These are phyloP conservation scores for Clavispora fructus DNA, from an alignment of 805 yeast species.

Conservation along the genomic window DNA sequence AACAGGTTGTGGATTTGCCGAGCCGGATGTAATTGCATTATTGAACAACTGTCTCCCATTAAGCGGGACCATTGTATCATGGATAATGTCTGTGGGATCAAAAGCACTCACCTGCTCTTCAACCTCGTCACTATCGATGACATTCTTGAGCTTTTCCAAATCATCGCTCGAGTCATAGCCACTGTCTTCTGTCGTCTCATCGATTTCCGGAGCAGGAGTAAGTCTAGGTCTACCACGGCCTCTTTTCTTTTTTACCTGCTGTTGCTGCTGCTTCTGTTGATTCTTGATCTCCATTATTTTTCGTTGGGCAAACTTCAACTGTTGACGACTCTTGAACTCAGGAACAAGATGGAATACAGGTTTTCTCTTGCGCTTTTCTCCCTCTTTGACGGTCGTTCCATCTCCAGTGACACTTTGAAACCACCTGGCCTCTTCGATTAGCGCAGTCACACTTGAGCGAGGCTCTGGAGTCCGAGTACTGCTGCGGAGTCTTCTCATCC, in stretches of 20 bases:
- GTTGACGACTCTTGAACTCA: slow-evolving; percentile 15
- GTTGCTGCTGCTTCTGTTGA: not conserved
- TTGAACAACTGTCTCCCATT: slow-evolving; percentile 28
- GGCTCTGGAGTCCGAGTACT: not conserved
- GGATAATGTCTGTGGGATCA: slow-evolving; percentile 33
- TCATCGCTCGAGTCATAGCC: slow-evolving; percentile 4
- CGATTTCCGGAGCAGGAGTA: slow-evolving; percentile 6
- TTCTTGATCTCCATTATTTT: slow-evolving; percentile 12
- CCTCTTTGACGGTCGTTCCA: slow-evolving; percentile 23
- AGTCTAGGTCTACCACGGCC: slow-evolving; percentile 1
- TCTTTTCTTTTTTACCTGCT: slow-evolving; percentile 4
- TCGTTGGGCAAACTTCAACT: slow-evolving; percentile 9
- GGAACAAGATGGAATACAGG: slow-evolving; percentile 25
- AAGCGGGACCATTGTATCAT: slow-evolving; percentile 25
- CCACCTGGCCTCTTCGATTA: slow-evolving; percentile 26
- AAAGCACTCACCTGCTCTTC: slow-evolving; percentile 27
- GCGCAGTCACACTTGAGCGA: slow-evolving; percentile 3
- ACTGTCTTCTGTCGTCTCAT: slow-evolving; percentile 8
- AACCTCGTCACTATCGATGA: slow-evolving; percentile 19
- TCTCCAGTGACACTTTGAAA: slow-evolving; percentile 40
- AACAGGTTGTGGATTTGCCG: slow-evolving; percentile 7
- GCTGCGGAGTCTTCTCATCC: slow-evolving; percentile 1
- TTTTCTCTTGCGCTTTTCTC: slow-evolving; percentile 29
- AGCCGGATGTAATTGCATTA: slow-evolving; percentile 20
- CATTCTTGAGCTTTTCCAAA: slow-evolving; percentile 11